Percentiles rank a stretch among this genome's conserved stretches.
These are phyloP conservation scores for Gloeopeniophorella convolvens DNA, from an alignment of 768 basidiomycete species.

Conservation along the genomic window DNA sequence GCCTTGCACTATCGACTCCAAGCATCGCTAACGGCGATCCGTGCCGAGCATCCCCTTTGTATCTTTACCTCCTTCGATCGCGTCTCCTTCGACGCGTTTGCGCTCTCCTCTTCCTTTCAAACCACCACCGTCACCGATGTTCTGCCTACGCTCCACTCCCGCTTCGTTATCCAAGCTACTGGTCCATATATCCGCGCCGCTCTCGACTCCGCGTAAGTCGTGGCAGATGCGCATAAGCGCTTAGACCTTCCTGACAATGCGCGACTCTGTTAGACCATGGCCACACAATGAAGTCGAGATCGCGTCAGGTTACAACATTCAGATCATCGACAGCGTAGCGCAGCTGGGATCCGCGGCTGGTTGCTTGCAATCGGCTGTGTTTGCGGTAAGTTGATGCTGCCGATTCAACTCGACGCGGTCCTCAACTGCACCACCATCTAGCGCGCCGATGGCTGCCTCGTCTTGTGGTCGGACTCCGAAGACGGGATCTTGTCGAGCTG, in stretches of 20 bases:
- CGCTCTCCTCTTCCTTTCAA: background rate
- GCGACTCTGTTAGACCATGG: background rate
- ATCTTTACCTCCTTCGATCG: background rate
- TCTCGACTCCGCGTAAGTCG: constrained; percentile 4
- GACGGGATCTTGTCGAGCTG: background rate
- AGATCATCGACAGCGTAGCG: background rate
- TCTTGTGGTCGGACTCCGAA: constrained; percentile 5
- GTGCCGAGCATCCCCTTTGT: background rate
- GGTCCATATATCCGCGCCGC: background rate
- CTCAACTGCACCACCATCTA: background rate
- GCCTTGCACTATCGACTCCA: background rate
- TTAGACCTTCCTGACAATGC: no score
- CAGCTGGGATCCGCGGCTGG: background rate
- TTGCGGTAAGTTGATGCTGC: constrained; percentile 4
- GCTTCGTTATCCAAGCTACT: background rate
- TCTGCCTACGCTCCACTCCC: background rate
- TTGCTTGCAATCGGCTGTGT: background rate
- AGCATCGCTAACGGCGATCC: background rate
- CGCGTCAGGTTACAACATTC: background rate
- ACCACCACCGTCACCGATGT: fast-evolving
- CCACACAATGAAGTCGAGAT: background rate
- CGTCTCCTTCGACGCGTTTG: background rate
- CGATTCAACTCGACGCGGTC: background rate
- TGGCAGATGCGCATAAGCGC: no score
- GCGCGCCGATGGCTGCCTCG: constrained; percentile 1